phyloP scores from a whole-genome alignment of 225 moss, liverwort and hornwort genomes.

The Bryoerythrophyllum caledonicum region DNA sequence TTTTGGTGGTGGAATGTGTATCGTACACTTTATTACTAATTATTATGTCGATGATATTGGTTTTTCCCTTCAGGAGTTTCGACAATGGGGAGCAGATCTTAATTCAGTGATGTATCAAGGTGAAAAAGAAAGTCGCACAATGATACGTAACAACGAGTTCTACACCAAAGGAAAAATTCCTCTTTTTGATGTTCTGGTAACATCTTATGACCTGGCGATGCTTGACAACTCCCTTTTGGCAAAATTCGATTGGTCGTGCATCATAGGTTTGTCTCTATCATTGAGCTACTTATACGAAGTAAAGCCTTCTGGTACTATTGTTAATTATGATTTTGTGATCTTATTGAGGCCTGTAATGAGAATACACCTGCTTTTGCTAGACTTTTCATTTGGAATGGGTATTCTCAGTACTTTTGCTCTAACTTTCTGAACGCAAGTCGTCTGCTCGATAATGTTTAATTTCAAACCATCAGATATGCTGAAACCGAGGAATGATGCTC shows the following conservation, averaged over 20 bases:
- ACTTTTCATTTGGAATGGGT: not conserved
- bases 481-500: slow-evolving; percentile 5
- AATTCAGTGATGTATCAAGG: slow-evolving; percentile 78
- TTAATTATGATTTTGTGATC: not conserved
- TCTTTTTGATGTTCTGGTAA: slow-evolving; percentile 80
- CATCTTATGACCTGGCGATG: slow-evolving; percentile 77
- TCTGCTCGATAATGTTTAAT: not conserved
- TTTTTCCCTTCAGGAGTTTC: slow-evolving; percentile 61
- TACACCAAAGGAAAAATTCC: slow-evolving; percentile 45
- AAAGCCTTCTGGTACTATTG: not conserved
- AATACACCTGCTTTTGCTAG: not conserved
- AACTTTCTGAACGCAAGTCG: not conserved
- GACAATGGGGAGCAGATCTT: slow-evolving; percentile 64
- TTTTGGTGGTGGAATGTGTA: slow-evolving; percentile 1
- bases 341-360: not conserved
- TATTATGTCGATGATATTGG: slow-evolving; percentile 20
- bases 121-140: slow-evolving; percentile 66
- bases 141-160: slow-evolving; percentile 73
- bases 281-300: slow-evolving; percentile 20
- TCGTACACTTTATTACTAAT: slow-evolving; percentile 6
- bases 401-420: not conserved
- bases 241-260: slow-evolving; percentile 79
- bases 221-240: slow-evolving; percentile 58
- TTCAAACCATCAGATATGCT: not conserved
- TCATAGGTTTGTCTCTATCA: slow-evolving; percentile 52